These are phyloP conservation scores for Clavispora fructus DNA, from an alignment of 805 yeast genomes.

Conservation along the genomic window DNA sequence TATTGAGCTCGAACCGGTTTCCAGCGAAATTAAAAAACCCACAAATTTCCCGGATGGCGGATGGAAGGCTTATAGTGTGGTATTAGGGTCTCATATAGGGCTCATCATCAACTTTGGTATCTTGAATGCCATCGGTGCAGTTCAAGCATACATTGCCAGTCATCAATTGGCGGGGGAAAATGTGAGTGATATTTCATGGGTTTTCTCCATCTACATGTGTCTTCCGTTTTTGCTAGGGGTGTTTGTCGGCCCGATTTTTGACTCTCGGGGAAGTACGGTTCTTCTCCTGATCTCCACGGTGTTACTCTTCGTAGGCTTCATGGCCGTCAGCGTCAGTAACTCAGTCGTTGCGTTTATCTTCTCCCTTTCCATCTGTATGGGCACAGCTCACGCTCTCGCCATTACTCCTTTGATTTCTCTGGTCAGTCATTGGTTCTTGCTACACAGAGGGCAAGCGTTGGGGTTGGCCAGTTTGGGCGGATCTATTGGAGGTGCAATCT, in stretches of 20 bases:
- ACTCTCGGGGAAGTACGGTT: conserved; percentile 49
- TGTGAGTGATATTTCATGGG: conserved; percentile 55
- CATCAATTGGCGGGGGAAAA: conserved; percentile 46
- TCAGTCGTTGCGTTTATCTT: conserved; percentile 57
- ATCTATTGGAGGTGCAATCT: conserved; percentile 58
- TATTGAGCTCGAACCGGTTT: neutral
- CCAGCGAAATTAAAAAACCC: neutral
- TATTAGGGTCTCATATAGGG: conserved; percentile 56
- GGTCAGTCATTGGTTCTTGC: conserved; percentile 61
- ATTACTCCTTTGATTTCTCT: conserved; percentile 59
- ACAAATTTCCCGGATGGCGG: conserved; percentile 55
- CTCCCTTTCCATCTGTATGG: conserved; percentile 47
- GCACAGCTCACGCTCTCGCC: conserved; percentile 55
- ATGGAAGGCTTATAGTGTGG: conserved; percentile 46
- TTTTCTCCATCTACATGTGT: conserved; percentile 53
- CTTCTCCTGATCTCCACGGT: conserved; percentile 28
- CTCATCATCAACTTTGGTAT: conserved; percentile 51
- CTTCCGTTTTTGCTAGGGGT: conserved; percentile 25
- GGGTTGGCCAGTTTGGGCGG: conserved; percentile 66
- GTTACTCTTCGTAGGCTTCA: conserved; percentile 45
- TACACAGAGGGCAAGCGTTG: conserved; percentile 54
- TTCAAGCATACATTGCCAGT: conserved; percentile 52
- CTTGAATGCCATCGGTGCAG: conserved; percentile 55
- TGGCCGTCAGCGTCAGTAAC: conserved; percentile 53
- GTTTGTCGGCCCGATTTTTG: conserved; percentile 58